Evolutionary conservation across 306 rosid genomes (phyloP).

Genomic region (Casuarina glauca): DNA sequence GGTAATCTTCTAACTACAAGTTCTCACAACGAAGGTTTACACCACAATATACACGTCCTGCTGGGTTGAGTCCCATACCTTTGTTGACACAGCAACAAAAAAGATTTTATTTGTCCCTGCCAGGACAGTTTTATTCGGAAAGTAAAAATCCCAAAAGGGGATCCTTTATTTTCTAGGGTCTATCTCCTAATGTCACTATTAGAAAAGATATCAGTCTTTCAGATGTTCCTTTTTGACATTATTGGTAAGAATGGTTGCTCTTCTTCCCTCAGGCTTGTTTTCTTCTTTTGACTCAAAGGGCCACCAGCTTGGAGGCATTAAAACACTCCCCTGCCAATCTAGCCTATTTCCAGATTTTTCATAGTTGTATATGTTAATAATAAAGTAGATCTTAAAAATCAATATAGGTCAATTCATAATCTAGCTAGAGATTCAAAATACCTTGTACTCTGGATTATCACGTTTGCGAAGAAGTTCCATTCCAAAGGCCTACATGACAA

Average conservation of each 20-base stretch:
- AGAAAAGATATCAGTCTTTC: not conserved
- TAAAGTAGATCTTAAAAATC: not conserved
- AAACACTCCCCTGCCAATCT: conserved; percentile 6
- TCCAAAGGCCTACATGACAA: conserved; percentile 67
- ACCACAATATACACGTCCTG: not conserved
- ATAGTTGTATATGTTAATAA: not conserved
- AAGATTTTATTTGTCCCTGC: not conserved
- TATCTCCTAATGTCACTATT: not conserved
- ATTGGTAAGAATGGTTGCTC: not conserved
- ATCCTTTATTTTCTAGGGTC: not conserved
- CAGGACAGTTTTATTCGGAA: not conserved
- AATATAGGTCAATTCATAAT: conserved; percentile 8
- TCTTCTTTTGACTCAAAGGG: conserved; percentile 14
- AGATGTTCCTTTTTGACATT: not conserved
- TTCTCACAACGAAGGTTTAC: not conserved
- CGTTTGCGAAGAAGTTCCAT: conserved; percentile 87
- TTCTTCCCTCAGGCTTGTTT: conserved; percentile 19
- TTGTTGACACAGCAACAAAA: not conserved
- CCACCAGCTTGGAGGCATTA: conserved; percentile 16
- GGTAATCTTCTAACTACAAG: not conserved
- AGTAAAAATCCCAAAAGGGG: not conserved
- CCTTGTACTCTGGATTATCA: conserved; percentile 93
- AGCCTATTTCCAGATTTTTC: conserved; percentile 5
- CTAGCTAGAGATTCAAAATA: conserved; percentile 30
- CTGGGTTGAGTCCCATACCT: not conserved